Evolutionary conservation across 2,329 filamentous ascomycete genomes (phyloP), one percentile per base, ranked within the genome.

Genomic region (Fusarium piperis): DNA sequence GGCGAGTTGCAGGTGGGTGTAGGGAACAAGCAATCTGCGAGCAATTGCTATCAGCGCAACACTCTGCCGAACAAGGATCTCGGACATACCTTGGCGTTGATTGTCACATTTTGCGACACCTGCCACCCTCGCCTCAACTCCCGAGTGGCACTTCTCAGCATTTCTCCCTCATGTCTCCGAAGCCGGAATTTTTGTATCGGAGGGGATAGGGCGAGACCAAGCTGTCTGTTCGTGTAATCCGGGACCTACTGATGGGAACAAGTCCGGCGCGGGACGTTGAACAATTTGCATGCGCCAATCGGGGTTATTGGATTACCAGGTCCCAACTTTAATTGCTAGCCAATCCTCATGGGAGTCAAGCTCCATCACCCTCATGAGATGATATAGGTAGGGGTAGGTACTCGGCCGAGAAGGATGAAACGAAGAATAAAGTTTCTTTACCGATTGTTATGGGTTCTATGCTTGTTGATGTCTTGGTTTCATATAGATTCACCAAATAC

Each of bases 81-180:
- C 10, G 13, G 46, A 62, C 68, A 35, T 68, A 80, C 78, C 69
- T 72, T 68, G 67, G 60, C 60, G 58, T 68, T 56, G 51, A 52
- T 60, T 57, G 71, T 67, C 63, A 68, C 67, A 64, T 75, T 62
- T 65, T 70, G 72, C 68, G 70, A 71, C 68, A 67, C 62, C 62
- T 66, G 76, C 74, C 75, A 78, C 71, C 73, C 72, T 70, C 68
- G 75, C 64, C 71, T 71, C 75, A 81, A 73, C 77, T 78, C 75
- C 75, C 77, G 74, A 70, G 71, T 75, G 66, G 71, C 77, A 72
- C 76, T 78, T 75, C 76, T 78, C 72, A 81, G 78, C 80, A 82
- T 82, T 68, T 69, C 78, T 79, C 79, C 75, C 68, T 79, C 79
- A 81, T 82, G 65, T 70, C 73, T 77, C 65, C 74, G 65, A 62